Conservation (phyloP, 2,329 filamentous ascomycete species). For the Diaporthe sp. region DNA sequence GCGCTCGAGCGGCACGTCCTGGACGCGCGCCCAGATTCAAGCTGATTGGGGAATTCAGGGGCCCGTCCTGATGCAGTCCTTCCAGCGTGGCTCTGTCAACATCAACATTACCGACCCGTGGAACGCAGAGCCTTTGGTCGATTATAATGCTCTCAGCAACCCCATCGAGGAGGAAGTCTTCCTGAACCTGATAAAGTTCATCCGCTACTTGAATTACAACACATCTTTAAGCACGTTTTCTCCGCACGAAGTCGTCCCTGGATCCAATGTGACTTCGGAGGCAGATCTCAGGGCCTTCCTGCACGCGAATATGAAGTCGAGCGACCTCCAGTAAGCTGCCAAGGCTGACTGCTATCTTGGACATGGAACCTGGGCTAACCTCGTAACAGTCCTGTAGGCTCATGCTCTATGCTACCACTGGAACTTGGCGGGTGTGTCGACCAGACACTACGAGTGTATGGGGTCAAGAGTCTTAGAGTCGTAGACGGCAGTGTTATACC, state of each 20-base stretch:
- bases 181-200: slow-evolving; percentile 56
- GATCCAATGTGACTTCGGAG: slow-evolving; percentile 49
- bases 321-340: slow-evolving; percentile 49
- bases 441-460: slow-evolving; percentile 53
- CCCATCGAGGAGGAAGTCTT: slow-evolving; percentile 55
- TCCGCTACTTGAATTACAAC: slow-evolving; percentile 52
- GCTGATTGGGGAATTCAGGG: slow-evolving; percentile 39
- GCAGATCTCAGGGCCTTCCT: slow-evolving; percentile 49
- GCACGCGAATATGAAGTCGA: slow-evolving; percentile 41
- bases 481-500: slow-evolving; percentile 59
- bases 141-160: slow-evolving; percentile 56
- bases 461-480: slow-evolving; percentile 54
- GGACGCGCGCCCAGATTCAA: slow-evolving; percentile 50
- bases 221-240: slow-evolving; percentile 50
- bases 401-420: slow-evolving; percentile 57
- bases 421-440: slow-evolving; percentile 58
- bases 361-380: too few species aligned
- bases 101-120: slow-evolving; percentile 56
- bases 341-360: too few species aligned
- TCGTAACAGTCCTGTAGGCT: slow-evolving; percentile 49
- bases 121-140: slow-evolving; percentile 52
- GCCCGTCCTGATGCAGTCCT: slow-evolving; percentile 19
- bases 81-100: slow-evolving; percentile 55
- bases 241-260: slow-evolving; percentile 52
- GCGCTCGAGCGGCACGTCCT: slow-evolving; percentile 52